These are phyloP conservation scores for Scenedesmus sp. DNA, from an alignment of 163 green algal genomes.

Conservation along the genomic window DNA sequence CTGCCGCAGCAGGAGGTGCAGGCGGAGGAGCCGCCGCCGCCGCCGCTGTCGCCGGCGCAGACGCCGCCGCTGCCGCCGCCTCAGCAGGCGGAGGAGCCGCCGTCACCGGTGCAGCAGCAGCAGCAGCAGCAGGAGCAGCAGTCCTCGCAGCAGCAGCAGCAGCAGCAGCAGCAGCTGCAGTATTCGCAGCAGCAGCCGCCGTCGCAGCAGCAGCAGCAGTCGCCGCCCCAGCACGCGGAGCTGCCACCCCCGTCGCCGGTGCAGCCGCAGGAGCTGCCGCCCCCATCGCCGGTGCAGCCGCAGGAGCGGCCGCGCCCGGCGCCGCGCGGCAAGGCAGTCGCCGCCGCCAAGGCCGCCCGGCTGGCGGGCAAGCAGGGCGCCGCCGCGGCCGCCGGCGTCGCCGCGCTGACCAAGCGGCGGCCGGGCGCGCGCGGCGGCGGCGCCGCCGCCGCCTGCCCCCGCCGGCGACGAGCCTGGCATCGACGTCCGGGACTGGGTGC, in stretches of 20 bases:
- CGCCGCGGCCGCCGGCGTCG: too few relatives aligned
- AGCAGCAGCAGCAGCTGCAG: neutral
- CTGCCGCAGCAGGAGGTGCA: conserved; percentile 1
- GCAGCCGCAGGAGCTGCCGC: neutral
- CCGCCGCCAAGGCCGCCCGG: too few relatives aligned
- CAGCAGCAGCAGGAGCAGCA: neutral
- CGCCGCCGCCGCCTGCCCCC: too few relatives aligned
- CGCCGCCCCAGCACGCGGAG: neutral
- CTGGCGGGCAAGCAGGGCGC: too few relatives aligned
- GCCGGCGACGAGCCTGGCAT: too few relatives aligned
- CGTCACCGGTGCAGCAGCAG: neutral
- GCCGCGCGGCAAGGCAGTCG: too few relatives aligned
- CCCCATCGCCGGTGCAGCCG: too few relatives aligned
- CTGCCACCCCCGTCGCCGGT: neutral
- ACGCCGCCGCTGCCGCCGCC: neutral
- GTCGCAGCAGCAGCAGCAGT: neutral
- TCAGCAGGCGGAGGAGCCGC: neutral
- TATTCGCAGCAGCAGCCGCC: conserved; percentile 5
- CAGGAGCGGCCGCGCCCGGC: too few relatives aligned
- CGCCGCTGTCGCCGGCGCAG: neutral
- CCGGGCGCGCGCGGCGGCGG: too few relatives aligned
- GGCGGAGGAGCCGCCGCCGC: neutral
- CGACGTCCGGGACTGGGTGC: too few relatives aligned
- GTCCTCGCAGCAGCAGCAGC: neutral
- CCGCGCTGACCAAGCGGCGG: too few relatives aligned